Evolutionary conservation across 2,329 filamentous ascomycete genomes (phyloP), one percentile per base, ranked within the genome.

Genomic region (Aspergillus uvarum): DNA sequence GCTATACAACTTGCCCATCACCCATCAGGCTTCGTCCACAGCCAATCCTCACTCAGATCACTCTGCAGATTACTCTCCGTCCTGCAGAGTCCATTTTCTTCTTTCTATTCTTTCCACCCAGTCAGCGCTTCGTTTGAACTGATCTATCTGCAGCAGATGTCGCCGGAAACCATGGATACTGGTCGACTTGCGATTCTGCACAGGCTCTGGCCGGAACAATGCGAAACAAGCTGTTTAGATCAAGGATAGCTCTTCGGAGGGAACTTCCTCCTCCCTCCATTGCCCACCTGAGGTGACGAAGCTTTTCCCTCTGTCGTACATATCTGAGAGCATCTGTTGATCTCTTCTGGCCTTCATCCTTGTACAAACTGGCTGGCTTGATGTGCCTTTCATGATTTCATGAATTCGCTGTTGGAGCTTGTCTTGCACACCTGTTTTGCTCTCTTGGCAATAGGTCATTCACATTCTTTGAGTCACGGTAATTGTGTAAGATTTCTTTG

Each of bases 101-200:
- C 26, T 29, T 29, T 29, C 26, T 8, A 29, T 29, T 47, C 26
- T 2, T 42, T 32, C 29, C 35, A 29, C 51, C 65, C 63, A 66
- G 65, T 66, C 16, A 44, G 50, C 53, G 31, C 42, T 16, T 16
- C n/a, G 7, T 56, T 31, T 35, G 29, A 6, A 49, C 22, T 4
- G 29, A 24, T 57, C 26, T n/a, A 32, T 22, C 47, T 51, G 60
- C 57, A 52, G 47, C 62, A 58, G 38, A 53, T 44, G 22, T 32
- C 52, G 54, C 24, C 38, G 24, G 59, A 56, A 57, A 51, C 50
- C 61, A 59, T 56, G 48, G 29, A 54, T 59, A 60, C 47, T 44
- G 47, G 59, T 61, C 59, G 51, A 62, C 63, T 67, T 55, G 56
- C 49, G 7, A 51, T 58, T 59, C 59, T 65, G 64, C 64, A 62